A percentile compares a stretch with the other conserved stretches of the same genome.
Conservation (phyloP, 2,329 filamentous ascomycete species). For the Clonostachys solani region DNA sequence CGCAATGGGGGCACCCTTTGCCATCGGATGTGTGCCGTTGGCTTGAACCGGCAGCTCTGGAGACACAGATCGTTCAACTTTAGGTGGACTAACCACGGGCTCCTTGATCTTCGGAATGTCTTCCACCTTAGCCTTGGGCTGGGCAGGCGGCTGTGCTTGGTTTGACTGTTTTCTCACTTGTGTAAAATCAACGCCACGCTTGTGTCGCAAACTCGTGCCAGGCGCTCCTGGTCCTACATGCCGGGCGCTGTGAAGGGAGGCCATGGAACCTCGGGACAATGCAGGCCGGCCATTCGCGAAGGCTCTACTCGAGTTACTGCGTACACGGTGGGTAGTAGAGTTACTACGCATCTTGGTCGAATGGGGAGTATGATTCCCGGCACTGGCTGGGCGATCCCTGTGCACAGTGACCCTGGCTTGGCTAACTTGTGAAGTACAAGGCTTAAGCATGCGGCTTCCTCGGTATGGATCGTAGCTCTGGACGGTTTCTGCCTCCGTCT, state of each 20-base stretch:
- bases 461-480: conserved; percentile 83
- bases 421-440: conserved; percentile 42
- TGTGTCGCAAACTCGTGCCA: conserved; percentile 37
- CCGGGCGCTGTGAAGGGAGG: conserved; percentile 42
- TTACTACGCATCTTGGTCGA: conserved; percentile 25
- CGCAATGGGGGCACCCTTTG: conserved; percentile 15
- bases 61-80: conserved; percentile 12
- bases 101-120: background rate
- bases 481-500: conserved; percentile 41
- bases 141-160: conserved; percentile 15
- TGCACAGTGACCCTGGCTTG: conserved; percentile 68
- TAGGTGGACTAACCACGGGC: background rate
- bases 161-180: conserved; percentile 35
- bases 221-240: conserved; percentile 36
- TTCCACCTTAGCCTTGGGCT: conserved; percentile 1
- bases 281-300: conserved; percentile 20
- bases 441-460: conserved; percentile 51
- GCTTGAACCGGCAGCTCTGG: conserved; percentile 18
- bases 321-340: conserved; percentile 23
- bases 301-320: conserved; percentile 18
- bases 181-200: conserved; percentile 52
- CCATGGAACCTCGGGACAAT: conserved; percentile 36
- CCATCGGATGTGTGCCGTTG: conserved; percentile 16
- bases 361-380: conserved; percentile 14
- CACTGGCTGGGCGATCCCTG: conserved; percentile 29